These are phyloP conservation scores for Plasmodium falciparum DNA, from an alignment of 169 alveolate genomes.

Conservation along the genomic window DNA sequence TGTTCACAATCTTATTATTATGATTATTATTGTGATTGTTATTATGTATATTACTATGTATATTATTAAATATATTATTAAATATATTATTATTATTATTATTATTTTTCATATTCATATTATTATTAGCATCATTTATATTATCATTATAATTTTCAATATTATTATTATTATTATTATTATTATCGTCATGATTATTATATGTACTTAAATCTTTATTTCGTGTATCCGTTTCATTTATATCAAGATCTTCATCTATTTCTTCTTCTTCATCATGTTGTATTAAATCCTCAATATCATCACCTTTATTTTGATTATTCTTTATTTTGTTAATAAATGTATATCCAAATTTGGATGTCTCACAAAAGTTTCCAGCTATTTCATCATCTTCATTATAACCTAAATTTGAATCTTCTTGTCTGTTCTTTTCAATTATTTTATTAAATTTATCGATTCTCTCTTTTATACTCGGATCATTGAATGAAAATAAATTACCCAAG, in stretches of 20 bases:
- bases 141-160: background rate
- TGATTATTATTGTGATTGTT: background rate
- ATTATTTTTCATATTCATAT: background rate
- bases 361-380: conserved; percentile 31
- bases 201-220: background rate
- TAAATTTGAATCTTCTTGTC: conserved; percentile 20
- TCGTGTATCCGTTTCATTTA: conserved; percentile 3
- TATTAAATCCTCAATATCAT: conserved; percentile 57
- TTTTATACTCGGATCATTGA: conserved; percentile 58
- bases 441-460: conserved; percentile 59
- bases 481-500: conserved; percentile 37
- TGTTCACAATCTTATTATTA: background rate
- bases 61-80: no score
- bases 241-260: background rate
- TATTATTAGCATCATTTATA: background rate
- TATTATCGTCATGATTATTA: background rate
- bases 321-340: conserved; percentile 46
- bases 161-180: background rate
- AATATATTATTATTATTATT: no score
- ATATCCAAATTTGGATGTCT: conserved; percentile 70
- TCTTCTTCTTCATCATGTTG: conserved; percentile 66
- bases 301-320: conserved; percentile 12
- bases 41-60: background rate
- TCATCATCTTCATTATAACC: conserved; percentile 31
- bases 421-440: conserved; percentile 49